Conservation (phyloP, 2,329 filamentous ascomycete genomes). For the Apiospora rasikravindrae region DNA sequence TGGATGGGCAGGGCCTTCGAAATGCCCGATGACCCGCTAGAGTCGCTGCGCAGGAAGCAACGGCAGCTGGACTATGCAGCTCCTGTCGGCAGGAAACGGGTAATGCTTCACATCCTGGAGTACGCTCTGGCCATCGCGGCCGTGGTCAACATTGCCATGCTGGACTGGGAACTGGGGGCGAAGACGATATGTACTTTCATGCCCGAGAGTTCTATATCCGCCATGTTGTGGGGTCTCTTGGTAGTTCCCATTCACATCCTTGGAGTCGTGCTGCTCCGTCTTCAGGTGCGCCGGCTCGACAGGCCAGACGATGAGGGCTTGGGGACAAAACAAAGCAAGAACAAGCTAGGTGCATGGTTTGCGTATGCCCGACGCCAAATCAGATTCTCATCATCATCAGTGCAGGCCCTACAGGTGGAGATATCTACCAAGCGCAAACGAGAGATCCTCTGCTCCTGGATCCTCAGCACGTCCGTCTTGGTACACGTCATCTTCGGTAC, state of each 20-base stretch:
- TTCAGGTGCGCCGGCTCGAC: background rate
- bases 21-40: slow-evolving; percentile 24
- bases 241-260: background rate
- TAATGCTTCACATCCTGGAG: background rate
- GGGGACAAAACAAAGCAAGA: too few relatives aligned
- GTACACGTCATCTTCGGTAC: background rate
- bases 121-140: slow-evolving; percentile 25
- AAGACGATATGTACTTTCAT: background rate
- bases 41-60: slow-evolving; percentile 21
- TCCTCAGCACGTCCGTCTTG: background rate
- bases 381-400: background rate
- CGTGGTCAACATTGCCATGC: slow-evolving; percentile 23
- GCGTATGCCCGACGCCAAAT: background rate
- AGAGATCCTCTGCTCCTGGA: background rate
- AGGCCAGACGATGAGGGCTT: background rate
- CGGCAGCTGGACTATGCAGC: slow-evolving; percentile 14
- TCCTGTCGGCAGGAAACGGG: background rate
- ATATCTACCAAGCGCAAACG: background rate
- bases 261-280: background rate
- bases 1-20: slow-evolving; percentile 29
- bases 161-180: slow-evolving; percentile 28
- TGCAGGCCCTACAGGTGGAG: background rate
- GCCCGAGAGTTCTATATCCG: background rate
- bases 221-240: background rate
- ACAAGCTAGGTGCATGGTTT: background rate